Evolutionary conservation across 2,329 filamentous ascomycete species (phyloP).

Genomic region (Colletotrichum plurivorum): DNA sequence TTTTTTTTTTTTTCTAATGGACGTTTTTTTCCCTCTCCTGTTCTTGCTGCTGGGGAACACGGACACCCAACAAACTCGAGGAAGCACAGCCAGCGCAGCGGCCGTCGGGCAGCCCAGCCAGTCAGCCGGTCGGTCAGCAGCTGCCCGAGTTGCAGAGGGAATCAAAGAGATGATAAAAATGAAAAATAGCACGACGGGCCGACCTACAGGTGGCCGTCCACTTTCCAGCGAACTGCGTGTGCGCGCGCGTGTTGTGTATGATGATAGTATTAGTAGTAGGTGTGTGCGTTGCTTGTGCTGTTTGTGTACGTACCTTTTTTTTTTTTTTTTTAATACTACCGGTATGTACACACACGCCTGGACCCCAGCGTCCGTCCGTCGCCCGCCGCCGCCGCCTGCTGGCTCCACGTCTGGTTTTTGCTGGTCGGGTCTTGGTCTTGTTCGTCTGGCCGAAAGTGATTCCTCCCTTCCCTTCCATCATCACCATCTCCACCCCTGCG

Average conservation of each 20-base stretch:
- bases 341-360: background rate
- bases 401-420: background rate
- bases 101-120: conserved; percentile 9
- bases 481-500: conserved; percentile 41
- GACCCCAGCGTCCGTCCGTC: conserved; percentile 15
- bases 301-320: too few relatives aligned
- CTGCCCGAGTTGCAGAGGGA: background rate
- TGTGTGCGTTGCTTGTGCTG: too few relatives aligned
- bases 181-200: background rate
- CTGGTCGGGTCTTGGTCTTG: conserved; percentile 14
- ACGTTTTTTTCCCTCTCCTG: background rate
- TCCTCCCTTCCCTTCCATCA: conserved; percentile 40
- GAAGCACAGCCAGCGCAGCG: conserved; percentile 35
- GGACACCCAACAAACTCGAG: conserved; percentile 17
- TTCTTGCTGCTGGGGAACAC: conserved; percentile 11
- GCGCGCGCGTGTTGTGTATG: background rate
- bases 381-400: conserved; percentile 1
- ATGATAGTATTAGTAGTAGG: too few relatives aligned
- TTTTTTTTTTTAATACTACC: too few relatives aligned
- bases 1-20: background rate
- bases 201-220: background rate
- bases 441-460: conserved; percentile 31
- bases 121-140: background rate
- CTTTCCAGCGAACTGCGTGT: background rate
- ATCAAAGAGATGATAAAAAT: background rate